These are phyloP conservation scores for Aspergillus pseudoterreus DNA, from an alignment of 2,329 filamentous ascomycete genomes.

Conservation along the genomic window DNA sequence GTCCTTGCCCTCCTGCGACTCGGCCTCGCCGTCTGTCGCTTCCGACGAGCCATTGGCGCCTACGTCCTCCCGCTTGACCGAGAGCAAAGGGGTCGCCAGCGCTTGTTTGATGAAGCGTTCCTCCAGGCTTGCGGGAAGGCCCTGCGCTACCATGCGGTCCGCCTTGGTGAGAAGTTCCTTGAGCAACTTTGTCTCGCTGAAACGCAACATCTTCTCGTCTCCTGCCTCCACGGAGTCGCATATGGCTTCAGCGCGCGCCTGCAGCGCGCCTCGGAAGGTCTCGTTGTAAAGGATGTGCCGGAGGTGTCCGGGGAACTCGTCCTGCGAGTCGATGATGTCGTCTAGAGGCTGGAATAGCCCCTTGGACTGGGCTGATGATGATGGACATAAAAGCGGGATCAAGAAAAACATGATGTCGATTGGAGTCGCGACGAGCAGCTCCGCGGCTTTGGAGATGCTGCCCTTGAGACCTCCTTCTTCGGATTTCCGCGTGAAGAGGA, in stretches of 20 bases:
- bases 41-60: constrained; percentile 20
- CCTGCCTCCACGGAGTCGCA: constrained; percentile 82
- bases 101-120: constrained; percentile 74
- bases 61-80: constrained; percentile 57
- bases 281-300: constrained; percentile 39
- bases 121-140: constrained; percentile 77
- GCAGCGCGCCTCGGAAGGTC: constrained; percentile 47
- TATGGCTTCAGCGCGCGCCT: constrained; percentile 63
- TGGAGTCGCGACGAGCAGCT: constrained; percentile 78
- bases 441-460: constrained; percentile 62
- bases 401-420: constrained; percentile 83
- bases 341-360: constrained; percentile 47
- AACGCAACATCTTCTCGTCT: constrained; percentile 78
- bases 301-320: constrained; percentile 40
- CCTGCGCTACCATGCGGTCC: constrained; percentile 58
- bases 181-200: constrained; percentile 69
- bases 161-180: constrained; percentile 68
- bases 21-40: constrained; percentile 21
- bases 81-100: constrained; percentile 72
- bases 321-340: constrained; percentile 46
- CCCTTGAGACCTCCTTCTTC: constrained; percentile 43
- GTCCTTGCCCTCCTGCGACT: constrained; percentile 25
- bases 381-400: constrained; percentile 63
- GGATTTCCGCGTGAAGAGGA: constrained; percentile 46
- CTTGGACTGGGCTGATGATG: constrained; percentile 35